phyloP scores from a whole-genome alignment of 2,329 filamentous ascomycete species.

The Byssoonygena ceratinophila region DNA sequence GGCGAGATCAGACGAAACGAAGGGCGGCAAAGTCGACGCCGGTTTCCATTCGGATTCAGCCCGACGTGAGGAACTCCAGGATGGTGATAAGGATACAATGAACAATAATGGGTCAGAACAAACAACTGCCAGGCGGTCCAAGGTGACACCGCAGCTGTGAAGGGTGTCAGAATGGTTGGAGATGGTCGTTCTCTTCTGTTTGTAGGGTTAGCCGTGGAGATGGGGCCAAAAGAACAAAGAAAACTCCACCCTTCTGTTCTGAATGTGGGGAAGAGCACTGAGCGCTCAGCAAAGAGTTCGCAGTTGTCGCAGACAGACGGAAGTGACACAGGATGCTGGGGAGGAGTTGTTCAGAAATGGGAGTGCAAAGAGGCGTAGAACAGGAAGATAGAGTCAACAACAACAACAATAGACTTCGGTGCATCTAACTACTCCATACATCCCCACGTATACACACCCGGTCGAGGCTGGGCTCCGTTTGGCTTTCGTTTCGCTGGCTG shows the following conservation, averaged over 20 bases:
- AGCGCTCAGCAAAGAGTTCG: background rate
- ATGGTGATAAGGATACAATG: background rate
- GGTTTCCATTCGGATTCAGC: background rate
- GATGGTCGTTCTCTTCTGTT: too few relatives aligned
- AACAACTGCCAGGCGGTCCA: background rate
- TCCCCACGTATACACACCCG: too few relatives aligned
- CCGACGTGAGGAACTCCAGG: background rate
- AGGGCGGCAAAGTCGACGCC: background rate
- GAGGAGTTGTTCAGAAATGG: too few relatives aligned
- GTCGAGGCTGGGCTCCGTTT: too few relatives aligned
- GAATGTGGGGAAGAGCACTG: background rate
- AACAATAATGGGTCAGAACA: background rate
- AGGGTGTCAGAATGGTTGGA: background rate
- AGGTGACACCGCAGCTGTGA: background rate
- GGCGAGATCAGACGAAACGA: background rate
- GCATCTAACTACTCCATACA: too few relatives aligned
- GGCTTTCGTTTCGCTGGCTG: too few relatives aligned
- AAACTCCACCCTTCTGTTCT: background rate
- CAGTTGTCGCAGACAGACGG: background rate
- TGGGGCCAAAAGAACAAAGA: constrained; percentile 5
- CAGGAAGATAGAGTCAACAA: background rate
- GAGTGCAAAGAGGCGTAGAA: background rate
- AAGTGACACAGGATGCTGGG: background rate
- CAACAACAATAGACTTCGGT: too few relatives aligned
- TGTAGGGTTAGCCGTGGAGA: too few relatives aligned